Evolutionary conservation across 768 basidiomycete species (phyloP), one percentile per base, ranked within the genome.

Genomic region (Gymnopilus junonius): DNA sequence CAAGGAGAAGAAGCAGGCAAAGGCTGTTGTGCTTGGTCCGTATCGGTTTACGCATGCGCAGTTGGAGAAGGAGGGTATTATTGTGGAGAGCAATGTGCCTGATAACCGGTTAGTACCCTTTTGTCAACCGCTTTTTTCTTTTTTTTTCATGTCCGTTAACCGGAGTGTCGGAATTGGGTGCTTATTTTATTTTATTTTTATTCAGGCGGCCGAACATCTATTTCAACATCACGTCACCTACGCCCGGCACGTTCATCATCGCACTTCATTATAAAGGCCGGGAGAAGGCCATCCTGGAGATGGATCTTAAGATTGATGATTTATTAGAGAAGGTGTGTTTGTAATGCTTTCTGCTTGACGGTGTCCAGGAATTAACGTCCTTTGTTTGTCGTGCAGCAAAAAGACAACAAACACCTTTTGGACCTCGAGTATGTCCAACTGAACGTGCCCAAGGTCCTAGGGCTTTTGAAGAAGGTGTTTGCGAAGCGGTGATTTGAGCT

Each of bases 221-320:
- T 81, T 99, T 99, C 87, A 98, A 96, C 72, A 95, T 99, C 75
- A 96, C 93, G 27, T 98, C 96, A 34, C 97, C 97, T 1, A 93
- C 94, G 8, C 97, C 97, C 0, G 97, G 97, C 50, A 97, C 97
- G 8, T 99, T 98, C 77, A 96, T 99, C 75, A 99, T 99, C 67
- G 97, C 97, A 3, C 82, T 99, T 56, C 97, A 99, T 76, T 99
- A 99, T 81, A 98, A 97, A 77, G 97, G 97, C 42, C 87, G 97
- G 20, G 97, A 99, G 73, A 98, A 98, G 80, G 97, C 97, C 17
- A 99, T 99, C 69, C 85, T 99, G 37, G 97, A 99, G 84, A 99
- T 99, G 97, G 95, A 97, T 79, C 85, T 99, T 58, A 98, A 98
- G 81, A 97, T 99, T 69, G 97, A 99, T 76, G 97, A 99, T 78